These are phyloP conservation scores for Isatis tinctoria DNA, from an alignment of 345 rosid species.

Conservation along the genomic window DNA sequence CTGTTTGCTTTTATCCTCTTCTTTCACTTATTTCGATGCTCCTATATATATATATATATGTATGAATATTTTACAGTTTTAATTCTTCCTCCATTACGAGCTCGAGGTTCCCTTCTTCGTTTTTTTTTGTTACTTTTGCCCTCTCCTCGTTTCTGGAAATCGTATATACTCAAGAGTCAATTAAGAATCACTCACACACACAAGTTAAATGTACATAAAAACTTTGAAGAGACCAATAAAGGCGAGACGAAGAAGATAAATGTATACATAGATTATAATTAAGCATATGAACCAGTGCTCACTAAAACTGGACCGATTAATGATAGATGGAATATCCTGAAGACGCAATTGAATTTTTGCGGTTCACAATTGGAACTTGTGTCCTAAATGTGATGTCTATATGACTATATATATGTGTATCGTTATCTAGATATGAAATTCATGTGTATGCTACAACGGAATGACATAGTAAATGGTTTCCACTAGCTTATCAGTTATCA, in stretches of 20 bases:
- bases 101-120: constrained; percentile 6
- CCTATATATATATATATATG: not conserved
- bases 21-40: constrained; percentile 41
- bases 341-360: not conserved
- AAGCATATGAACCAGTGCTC: not conserved
- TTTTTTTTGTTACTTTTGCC: not conserved
- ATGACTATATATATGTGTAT: no score
- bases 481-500: not conserved
- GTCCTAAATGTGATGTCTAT: not conserved
- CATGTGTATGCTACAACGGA: not conserved
- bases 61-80: not conserved
- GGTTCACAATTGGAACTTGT: not conserved
- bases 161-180: not conserved
- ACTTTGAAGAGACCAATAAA: not conserved
- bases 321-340: not conserved
- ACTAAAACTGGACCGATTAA: not conserved
- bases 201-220: not conserved
- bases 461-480: not conserved
- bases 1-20: constrained; percentile 38
- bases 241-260: not conserved
- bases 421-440: not conserved
- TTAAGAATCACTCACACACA: constrained; percentile 3
- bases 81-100: constrained; percentile 4
- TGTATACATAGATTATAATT: not conserved
- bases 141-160: not conserved